These are phyloP conservation scores for Penicillium flavigenum DNA, from an alignment of 495 filamentous ascomycete species.

Conservation along the genomic window DNA sequence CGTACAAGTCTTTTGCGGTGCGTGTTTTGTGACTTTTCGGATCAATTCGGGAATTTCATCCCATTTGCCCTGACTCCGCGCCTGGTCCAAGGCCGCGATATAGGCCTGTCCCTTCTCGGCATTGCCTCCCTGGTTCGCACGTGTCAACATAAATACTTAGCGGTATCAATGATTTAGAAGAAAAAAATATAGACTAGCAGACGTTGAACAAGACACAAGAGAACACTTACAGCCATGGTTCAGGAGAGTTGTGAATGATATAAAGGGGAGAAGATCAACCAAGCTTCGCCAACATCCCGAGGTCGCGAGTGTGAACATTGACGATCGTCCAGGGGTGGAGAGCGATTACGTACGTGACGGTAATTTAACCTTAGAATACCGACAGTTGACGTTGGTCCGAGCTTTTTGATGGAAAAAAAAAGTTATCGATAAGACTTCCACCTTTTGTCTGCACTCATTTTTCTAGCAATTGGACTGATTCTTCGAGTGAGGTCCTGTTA, in stretches of 20 bases:
- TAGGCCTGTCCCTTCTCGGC: slow-evolving; percentile 75
- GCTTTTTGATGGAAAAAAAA: slow-evolving; percentile 23
- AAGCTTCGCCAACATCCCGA: slow-evolving; percentile 8
- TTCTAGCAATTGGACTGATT: slow-evolving; percentile 1
- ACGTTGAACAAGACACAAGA: background rate
- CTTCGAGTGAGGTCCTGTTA: background rate
- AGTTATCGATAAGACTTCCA: slow-evolving; percentile 22
- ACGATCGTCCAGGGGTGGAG: slow-evolving; percentile 30
- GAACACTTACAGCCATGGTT: slow-evolving; percentile 42
- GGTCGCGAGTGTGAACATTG: background rate
- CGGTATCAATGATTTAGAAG: slow-evolving; percentile 4
- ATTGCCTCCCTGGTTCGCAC: slow-evolving; percentile 42
- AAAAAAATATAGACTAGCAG: background rate
- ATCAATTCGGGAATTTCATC: slow-evolving; percentile 83
- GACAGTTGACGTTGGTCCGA: slow-evolving; percentile 36
- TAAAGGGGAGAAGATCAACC: slow-evolving; percentile 19
- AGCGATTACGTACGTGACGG: slow-evolving; percentile 27
- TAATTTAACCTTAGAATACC: slow-evolving; percentile 30
- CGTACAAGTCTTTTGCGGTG: slow-evolving; percentile 79
- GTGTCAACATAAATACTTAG: slow-evolving; percentile 26
- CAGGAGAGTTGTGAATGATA: slow-evolving; percentile 18
- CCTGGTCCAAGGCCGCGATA: slow-evolving; percentile 74
- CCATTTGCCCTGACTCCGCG: slow-evolving; percentile 87
- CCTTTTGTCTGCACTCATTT: slow-evolving; percentile 8
- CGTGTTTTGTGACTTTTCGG: slow-evolving; percentile 91